Evolutionary conservation across 163 green algal species (phyloP).

Genomic region (Coccomyxa subellipsoidea): DNA sequence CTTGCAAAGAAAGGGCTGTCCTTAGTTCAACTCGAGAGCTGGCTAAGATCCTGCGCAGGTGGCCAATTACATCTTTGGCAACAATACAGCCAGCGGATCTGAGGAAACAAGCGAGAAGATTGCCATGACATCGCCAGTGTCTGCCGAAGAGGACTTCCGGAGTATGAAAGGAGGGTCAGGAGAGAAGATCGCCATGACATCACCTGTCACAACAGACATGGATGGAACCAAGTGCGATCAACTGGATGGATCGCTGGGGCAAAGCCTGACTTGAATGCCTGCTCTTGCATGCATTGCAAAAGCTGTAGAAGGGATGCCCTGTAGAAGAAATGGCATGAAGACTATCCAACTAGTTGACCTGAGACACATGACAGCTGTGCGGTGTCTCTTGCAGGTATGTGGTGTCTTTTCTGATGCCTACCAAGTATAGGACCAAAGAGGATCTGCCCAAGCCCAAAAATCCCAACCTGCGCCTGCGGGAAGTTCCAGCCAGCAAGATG

Average conservation of each 20-base stretch:
- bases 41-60: conserved; percentile 17
- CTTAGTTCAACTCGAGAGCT: no score
- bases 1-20: no score
- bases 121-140: conserved; percentile 51
- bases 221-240: conserved; percentile 13
- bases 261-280: not conserved
- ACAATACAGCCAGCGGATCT: conserved; percentile 27
- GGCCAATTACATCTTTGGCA: conserved; percentile 54
- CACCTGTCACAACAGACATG: conserved; percentile 42
- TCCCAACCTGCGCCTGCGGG: conserved; percentile 39
- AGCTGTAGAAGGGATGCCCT: not conserved
- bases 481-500: conserved; percentile 36
- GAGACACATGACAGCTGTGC: no score
- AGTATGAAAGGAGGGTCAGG: conserved; percentile 31
- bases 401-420: conserved; percentile 59
- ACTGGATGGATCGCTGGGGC: not conserved
- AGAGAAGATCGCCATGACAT: conserved; percentile 57
- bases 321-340: not conserved
- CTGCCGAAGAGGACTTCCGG: conserved; percentile 25
- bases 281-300: not conserved
- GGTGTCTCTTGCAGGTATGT: conserved; percentile 19
- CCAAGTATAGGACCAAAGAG: conserved; percentile 46
- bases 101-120: conserved; percentile 29
- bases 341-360: no score
- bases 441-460: conserved; percentile 53